Evolutionary conservation across 1,284 basidiomycete species (phyloP), one percentile per base, ranked within the genome.

Genomic region (Pterulicium gracile): DNA sequence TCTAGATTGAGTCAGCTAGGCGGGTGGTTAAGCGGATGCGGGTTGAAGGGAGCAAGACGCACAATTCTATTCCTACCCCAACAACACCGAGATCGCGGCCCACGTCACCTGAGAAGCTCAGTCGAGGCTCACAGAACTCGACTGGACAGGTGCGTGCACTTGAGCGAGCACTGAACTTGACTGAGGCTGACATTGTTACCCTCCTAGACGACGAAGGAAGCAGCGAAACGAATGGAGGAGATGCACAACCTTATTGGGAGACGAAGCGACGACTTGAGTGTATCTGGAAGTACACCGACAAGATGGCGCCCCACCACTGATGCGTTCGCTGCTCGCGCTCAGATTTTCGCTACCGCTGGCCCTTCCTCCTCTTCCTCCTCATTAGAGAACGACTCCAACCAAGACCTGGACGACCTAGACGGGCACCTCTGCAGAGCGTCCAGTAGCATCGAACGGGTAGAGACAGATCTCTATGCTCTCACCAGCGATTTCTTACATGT

Each of bases 201-300:
- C n/a, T 50, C 46, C 34, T 21, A 27, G 21, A 55, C 88, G 87
- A 81, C 72, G 10, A 79, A 64, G 56, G 85, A 79, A 47, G 83
- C 83, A 24, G 77, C 79, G 54, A 78, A 79, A 22, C 77, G 85
- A 18, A 71, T 86, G 66, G 77, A 85, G 54, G 85, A 88, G 58
- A 85, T 88, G 86, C 72, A 77, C 21, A 71, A 74, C 51, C 66
- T 86, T 46, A 86, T 89, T 49, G 64, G 68, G 34, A 73, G 67
- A 53, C 69, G 86, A 52, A 67, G 74, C 53, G 68, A 60, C n/a
- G 78, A 79, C 39, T 10, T 41, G 7, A 41, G 7, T 20, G 39
- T 41, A 10, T n/a, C 39, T 10, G 18, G 10, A n/a, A 32, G 27
- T n/a, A 32, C 27, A 32, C 27, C 27, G 7, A 32, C 27, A 10